Evolutionary conservation across 768 basidiomycete species (phyloP).

Genomic region (Mrakia hoshinonis): DNA sequence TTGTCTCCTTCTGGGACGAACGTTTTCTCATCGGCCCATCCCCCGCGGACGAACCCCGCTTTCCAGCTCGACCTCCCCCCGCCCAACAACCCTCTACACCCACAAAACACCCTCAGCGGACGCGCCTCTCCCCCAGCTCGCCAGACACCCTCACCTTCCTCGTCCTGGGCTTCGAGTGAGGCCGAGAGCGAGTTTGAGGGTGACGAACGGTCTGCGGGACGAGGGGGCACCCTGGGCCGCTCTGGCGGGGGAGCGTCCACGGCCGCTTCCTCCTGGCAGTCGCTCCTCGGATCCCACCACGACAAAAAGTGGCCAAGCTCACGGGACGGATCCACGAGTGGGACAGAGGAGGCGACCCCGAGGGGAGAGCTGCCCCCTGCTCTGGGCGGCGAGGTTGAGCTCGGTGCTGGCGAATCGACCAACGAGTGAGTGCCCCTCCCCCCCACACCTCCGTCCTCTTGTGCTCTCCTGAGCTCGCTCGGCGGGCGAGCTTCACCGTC

Average conservation of each 20-base stretch:
- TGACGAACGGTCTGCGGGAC: neutral
- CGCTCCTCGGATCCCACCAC: neutral
- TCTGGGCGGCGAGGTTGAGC: neutral
- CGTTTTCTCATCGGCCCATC: no score
- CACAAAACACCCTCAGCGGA: no score
- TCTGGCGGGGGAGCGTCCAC: neutral
- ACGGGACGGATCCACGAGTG: neutral
- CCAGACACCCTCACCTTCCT: neutral
- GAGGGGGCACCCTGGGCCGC: neutral
- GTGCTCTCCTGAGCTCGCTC: no score
- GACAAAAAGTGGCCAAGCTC: neutral
- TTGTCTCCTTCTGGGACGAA: no score
- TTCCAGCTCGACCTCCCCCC: no score
- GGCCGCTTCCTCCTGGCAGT: slow-evolving; percentile 9
- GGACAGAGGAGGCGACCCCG: slow-evolving; percentile 18
- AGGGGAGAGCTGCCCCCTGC: slow-evolving; percentile 12
- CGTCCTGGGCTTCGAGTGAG: neutral
- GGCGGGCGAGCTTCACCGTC: no score
- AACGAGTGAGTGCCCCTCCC: neutral
- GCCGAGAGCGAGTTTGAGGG: neutral
- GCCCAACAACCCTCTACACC: no score
- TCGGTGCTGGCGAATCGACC: neutral
- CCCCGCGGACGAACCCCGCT: no score
- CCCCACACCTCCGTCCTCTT: no score
- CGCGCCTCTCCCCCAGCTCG: no score